Percentiles rank a stretch among this genome's conserved stretches.
Conservation (phyloP, 139 green algal species). For the Haematococcus sp. region DNA sequence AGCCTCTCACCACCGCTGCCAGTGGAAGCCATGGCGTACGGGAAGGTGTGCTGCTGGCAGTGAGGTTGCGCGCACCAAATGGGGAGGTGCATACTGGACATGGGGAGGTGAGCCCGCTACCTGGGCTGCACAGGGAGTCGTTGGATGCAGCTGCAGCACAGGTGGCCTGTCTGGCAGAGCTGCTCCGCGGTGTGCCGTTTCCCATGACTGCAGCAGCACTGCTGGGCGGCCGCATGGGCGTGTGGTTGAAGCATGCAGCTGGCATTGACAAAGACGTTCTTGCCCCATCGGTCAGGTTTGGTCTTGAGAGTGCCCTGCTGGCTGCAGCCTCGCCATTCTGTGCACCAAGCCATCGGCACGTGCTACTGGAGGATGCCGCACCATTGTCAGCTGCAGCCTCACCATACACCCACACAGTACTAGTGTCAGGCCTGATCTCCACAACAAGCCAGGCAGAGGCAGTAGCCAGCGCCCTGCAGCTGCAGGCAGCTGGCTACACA, state of each 20-base stretch:
- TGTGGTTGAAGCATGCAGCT: constrained; percentile 1
- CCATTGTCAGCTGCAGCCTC: not conserved
- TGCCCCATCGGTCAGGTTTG: constrained; percentile 52
- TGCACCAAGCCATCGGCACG: not conserved
- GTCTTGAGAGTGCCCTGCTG: constrained; percentile 76
- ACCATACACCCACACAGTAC: no score
- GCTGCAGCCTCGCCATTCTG: constrained; percentile 30
- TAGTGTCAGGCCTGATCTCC: not conserved
- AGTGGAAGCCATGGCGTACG: not conserved
- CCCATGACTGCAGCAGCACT: not conserved
- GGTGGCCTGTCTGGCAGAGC: constrained; percentile 38
- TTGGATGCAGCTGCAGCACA: constrained; percentile 63
- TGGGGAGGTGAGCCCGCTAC: constrained; percentile 83
- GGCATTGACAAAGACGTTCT: constrained; percentile 12
- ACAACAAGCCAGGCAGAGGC: not conserved
- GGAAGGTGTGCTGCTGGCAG: constrained; percentile 49
- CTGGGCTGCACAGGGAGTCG: constrained; percentile 81
- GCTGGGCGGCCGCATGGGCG: not conserved
- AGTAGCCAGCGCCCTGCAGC: constrained; percentile 6
- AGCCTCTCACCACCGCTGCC: constrained; percentile 57
- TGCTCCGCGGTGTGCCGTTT: constrained; percentile 20
- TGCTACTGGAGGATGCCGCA: not conserved
- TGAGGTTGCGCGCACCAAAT: constrained; percentile 22
- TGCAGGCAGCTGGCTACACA: constrained; percentile 46
- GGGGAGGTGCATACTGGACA: constrained; percentile 30